Base-by-base conservation (phyloP, 768 basidiomycete species). In the Pleurotus cornucopiae region DNA sequence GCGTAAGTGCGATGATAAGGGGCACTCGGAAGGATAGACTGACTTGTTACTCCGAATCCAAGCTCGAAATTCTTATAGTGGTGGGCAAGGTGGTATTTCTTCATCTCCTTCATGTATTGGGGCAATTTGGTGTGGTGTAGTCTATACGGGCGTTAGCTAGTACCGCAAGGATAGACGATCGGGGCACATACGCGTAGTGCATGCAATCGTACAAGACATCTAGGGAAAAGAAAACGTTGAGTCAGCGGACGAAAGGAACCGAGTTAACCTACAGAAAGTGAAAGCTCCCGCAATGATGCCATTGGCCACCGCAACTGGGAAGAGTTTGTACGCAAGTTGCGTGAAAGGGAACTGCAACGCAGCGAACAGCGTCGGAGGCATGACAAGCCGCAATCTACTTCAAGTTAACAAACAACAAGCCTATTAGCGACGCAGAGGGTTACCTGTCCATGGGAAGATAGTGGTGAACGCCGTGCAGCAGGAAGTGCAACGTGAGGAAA, bases 11-110 rank as follows among this genome's bases (percentile, higher is more conserved):
- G 14, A 34, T 39, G 40, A 9, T 12, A 51, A 45, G 25, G 55
- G 43, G 40, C 6, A 43, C 20, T 16, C 39, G 20, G 2, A 37
- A 49, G 59, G 23, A 61, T 39, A 38, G 12, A 72, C 84, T 52
- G 64, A 89, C 91, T 94, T 5, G 95, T 98, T 9, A 98, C 95
- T 30, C 96, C 95, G 66, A 95, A 98, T 14, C 94, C 95, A 44
- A 98, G 88, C 66, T 97, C 94, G 68, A 93, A 96, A 76, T 97
- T 96, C 73, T 97, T 97, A 78, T 96, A 97, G 69, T 98, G 96
- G 66, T 98, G 95, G 5, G 93, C 94, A 60, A 99, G 82, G 64
- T 99, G 97, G 67, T 98, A 98, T 67, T 91, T 91, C 78, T 99
- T 99, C 89, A 91, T 89, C 67, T 94, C 88, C 57, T 79, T 80